Base-by-base conservation (phyloP, 345 rosid genomes). In the Clausena lansium region DNA sequence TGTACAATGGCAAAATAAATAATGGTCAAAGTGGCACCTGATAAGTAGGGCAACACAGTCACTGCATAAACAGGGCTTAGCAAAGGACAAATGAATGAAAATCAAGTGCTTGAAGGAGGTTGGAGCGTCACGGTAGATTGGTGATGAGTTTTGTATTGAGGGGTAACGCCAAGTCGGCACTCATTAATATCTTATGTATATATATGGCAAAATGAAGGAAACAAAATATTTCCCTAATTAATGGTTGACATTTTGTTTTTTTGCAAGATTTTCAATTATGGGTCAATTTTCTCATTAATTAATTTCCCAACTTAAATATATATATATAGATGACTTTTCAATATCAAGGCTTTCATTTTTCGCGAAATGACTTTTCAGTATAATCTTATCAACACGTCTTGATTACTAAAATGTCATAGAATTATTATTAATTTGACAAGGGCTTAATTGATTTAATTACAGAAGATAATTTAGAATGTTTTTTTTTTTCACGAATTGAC, bases 1-100 rank as follows among this genome's bases (percentile, higher is more conserved):
- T 14, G 36, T 39, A 39, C 1, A 11, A 11, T 11, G 7, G 9
- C 1, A n/a, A n/a, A 11, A 15, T 0, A 35, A 72, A 22, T 0
- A n/a, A 38, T 59, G 76, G 76, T 73, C 67, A 73, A 59, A 59
- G 65, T 38, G 76, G 76, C 55, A 54, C 71, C 55, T 20, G 0
- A 1, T 13, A 36, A 33, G 65, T 22, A 33, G 65, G 52, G 22
- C 60, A 55, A 4, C 13, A 2, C 14, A n/a, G 13, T 57, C 25
- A 2, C 27, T 17, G 24, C 59, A 27, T 38, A 2, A 0, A 4
- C 5, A 28, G 1, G 71, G 5, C 5, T 13, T 67, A 15, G 15
- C 15, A 35, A 36, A 32, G 39, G 75, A 72, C 65, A 72, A 57
- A 72, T n/a, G 14, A n/a, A 20, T 55, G 2, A 13, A 27, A 33